Percentiles rank a stretch among this genome's conserved stretches.
phyloP scores from a whole-genome alignment of 1,139 yeast species.

The Diutina siamensis region DNA sequence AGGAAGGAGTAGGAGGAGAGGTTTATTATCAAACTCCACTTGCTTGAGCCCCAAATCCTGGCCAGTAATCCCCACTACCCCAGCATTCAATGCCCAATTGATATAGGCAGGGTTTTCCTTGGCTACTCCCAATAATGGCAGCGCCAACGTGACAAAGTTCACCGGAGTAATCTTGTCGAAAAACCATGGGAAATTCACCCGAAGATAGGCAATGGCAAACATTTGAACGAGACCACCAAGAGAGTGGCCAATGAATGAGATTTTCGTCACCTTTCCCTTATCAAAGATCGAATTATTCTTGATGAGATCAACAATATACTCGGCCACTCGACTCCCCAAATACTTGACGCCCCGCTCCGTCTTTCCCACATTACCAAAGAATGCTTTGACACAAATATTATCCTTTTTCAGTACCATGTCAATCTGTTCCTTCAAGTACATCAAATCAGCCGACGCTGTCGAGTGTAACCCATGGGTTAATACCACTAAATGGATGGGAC shows the following conservation, averaged over 20 bases:
- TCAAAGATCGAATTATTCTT: slow-evolving; percentile 20
- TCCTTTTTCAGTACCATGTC: slow-evolving; percentile 34
- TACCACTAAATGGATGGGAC: slow-evolving; percentile 61
- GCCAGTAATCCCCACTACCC: slow-evolving; percentile 89
- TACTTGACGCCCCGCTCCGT: slow-evolving; percentile 88
- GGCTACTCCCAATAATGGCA: slow-evolving; percentile 77
- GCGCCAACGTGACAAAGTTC: slow-evolving; percentile 77
- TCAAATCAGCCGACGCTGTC: slow-evolving; percentile 80
- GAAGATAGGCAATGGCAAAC: slow-evolving; percentile 78
- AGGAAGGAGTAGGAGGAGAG: slow-evolving; percentile 64
- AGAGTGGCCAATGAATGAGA: slow-evolving; percentile 88
- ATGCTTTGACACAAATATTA: slow-evolving; percentile 65
- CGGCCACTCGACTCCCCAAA: slow-evolving; percentile 75
- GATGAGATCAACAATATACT: slow-evolving; percentile 54
- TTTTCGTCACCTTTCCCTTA: slow-evolving; percentile 32
- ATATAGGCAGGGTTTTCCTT: slow-evolving; percentile 85
- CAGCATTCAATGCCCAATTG: slow-evolving; percentile 73
- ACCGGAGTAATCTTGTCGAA: slow-evolving; percentile 57
- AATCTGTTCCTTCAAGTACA: slow-evolving; percentile 71
- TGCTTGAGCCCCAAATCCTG: slow-evolving; percentile 67
- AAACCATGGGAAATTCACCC: slow-evolving; percentile 60
- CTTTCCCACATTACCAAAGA: slow-evolving; percentile 70
- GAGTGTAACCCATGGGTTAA: slow-evolving; percentile 91
- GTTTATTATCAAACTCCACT: slow-evolving; percentile 32
- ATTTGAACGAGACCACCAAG: slow-evolving; percentile 87